phyloP scores from a whole-genome alignment of 768 basidiomycete species.

The Coprinopsis marcescibilis region DNA sequence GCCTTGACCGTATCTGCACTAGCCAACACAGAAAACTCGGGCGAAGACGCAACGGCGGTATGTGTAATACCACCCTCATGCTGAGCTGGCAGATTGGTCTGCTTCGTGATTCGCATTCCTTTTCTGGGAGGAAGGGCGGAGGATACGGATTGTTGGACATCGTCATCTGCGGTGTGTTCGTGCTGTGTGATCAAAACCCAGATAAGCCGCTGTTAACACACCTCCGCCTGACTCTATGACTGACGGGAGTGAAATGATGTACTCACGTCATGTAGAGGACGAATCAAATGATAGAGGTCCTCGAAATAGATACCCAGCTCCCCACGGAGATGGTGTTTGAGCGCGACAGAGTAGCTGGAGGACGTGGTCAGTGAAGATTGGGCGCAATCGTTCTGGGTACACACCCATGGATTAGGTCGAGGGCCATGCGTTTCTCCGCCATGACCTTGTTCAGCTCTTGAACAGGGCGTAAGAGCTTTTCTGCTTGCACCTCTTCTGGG shows the following conservation, averaged over 20 bases:
- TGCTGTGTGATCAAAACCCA: too few species aligned
- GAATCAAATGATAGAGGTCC: constrained; percentile 52
- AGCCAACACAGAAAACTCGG: too few species aligned
- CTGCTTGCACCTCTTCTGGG: constrained; percentile 27
- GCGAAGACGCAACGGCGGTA: too few species aligned
- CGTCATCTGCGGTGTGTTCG: constrained; percentile 20
- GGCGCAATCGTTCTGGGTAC: constrained; percentile 12
- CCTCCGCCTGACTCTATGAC: too few species aligned
- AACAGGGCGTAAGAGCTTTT: constrained; percentile 24
- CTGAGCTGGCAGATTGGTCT: constrained; percentile 4
- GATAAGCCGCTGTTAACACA: too few species aligned
- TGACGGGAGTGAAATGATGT: not conserved
- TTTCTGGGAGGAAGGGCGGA: not conserved
- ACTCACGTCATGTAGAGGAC: constrained; percentile 50
- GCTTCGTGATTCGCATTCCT: constrained; percentile 2
- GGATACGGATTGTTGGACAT: not conserved
- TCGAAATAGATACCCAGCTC: constrained; percentile 59
- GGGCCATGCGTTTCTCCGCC: constrained; percentile 54
- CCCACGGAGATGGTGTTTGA: constrained; percentile 61
- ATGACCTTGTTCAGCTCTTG: constrained; percentile 47
- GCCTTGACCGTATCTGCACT: too few species aligned
- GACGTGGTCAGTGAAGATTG: not conserved
- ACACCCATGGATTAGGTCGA: constrained; percentile 55
- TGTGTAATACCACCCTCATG: not conserved
- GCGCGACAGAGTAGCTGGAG: constrained; percentile 50